Evolutionary conservation across 768 basidiomycete species (phyloP).

Genomic region (Trametes punicea): DNA sequence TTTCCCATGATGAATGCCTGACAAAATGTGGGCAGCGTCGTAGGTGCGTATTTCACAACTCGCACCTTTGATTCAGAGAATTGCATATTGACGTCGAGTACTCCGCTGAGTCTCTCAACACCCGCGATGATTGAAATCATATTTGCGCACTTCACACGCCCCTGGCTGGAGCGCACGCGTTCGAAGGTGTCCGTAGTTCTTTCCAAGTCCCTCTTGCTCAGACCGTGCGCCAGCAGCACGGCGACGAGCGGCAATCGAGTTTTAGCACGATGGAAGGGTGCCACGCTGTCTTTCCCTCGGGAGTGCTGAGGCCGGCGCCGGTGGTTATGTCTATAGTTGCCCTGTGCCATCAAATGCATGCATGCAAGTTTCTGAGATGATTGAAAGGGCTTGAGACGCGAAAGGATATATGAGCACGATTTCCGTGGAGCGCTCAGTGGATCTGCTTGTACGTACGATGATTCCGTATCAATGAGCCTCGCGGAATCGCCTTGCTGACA

Average conservation of each 20-base stretch:
- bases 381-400: background rate
- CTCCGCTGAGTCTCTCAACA: no score
- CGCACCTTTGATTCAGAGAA: no score
- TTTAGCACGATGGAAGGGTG: background rate
- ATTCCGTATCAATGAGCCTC: background rate
- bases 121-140: no score
- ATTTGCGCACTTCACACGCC: background rate
- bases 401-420: constrained; percentile 15
- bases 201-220: no score
- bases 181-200: background rate
- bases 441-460: background rate
- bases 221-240: background rate
- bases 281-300: background rate
- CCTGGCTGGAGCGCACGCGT: background rate
- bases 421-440: background rate
- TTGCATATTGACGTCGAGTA: no score
- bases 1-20: no score
- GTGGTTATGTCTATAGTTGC: background rate
- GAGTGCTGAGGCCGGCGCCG: background rate
- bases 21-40: no score
- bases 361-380: background rate
- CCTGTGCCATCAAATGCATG: constrained; percentile 1
- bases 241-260: background rate
- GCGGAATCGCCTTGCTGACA: background rate
- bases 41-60: no score